phyloP scores from a whole-genome alignment of 192 early-diverging fungal species.

The Coemansia biformis region DNA sequence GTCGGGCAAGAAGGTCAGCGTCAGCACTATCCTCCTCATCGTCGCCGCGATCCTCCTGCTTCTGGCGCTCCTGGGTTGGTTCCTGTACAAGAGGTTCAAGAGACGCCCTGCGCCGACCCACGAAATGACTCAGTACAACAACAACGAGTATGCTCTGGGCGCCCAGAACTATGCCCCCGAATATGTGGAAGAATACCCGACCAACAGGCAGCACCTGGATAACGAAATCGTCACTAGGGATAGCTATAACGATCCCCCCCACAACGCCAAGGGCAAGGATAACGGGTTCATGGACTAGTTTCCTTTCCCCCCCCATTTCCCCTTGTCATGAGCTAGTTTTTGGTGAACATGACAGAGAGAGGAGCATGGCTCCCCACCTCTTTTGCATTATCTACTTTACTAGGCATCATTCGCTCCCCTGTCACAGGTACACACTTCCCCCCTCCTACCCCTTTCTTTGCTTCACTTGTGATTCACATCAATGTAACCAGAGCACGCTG shows the following conservation, averaged over 20 bases:
- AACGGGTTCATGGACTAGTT: constrained; percentile 4
- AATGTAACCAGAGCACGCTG: too few relatives aligned
- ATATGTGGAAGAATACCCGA: constrained; percentile 1
- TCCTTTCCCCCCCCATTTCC: not conserved
- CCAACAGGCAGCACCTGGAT: constrained; percentile 9
- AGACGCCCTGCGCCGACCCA: constrained; percentile 14
- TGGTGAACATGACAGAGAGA: too few relatives aligned
- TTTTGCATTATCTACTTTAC: too few relatives aligned
- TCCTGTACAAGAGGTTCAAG: constrained; percentile 26
- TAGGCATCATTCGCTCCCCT: not conserved
- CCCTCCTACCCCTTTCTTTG: too few relatives aligned
- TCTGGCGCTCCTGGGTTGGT: constrained; percentile 14
- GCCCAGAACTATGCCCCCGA: constrained; percentile 6
- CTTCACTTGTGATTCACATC: too few relatives aligned
- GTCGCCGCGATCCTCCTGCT: constrained; percentile 19
- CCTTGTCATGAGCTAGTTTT: too few relatives aligned
- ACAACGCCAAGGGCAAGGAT: not conserved
- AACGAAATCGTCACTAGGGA: constrained; percentile 3
- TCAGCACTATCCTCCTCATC: constrained; percentile 25
- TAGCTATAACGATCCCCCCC: not conserved
- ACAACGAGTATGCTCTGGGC: constrained; percentile 9
- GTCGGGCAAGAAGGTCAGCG: constrained; percentile 12
- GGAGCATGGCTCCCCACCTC: too few relatives aligned
- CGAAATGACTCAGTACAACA: constrained; percentile 19
- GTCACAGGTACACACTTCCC: not conserved